A percentile compares a stretch with the other conserved stretches of the same genome.
Conservation (phyloP, 2,329 filamentous ascomycete genomes). For the Penicillium sp. region DNA sequence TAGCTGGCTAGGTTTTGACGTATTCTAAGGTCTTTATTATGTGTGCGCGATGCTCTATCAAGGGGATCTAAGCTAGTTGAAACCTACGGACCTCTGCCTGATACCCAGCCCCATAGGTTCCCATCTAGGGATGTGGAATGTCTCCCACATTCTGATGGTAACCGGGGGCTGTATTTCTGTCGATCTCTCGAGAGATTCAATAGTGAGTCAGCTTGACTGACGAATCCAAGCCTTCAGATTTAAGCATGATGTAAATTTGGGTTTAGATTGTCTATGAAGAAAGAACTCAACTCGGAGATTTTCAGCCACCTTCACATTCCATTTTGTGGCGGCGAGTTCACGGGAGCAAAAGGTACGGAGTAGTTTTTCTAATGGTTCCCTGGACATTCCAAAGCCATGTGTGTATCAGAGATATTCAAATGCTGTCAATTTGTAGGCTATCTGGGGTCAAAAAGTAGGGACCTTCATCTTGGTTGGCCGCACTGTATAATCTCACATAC, state of each 20-base stretch:
- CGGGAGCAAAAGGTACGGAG: no score
- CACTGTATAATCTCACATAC: no score
- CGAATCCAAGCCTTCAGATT: neutral
- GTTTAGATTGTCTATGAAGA: neutral
- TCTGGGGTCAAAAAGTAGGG: neutral
- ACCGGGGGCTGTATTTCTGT: neutral
- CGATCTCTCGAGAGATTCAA: neutral
- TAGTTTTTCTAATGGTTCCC: no score
- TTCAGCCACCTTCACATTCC: neutral
- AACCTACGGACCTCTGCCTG: neutral
- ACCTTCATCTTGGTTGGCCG: no score
- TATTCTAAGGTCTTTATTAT: no score
- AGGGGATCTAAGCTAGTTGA: neutral
- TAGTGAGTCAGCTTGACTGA: neutral
- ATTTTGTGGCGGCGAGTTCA: neutral
- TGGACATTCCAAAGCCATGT: neutral
- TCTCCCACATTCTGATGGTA: neutral
- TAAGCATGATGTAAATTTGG: neutral
- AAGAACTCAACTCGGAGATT: no score
- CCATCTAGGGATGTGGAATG: conserved; percentile 2
- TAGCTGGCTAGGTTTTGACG: no score
- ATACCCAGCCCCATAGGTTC: neutral
- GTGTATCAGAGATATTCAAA: neutral
- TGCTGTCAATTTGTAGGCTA: neutral
- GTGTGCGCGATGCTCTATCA: no score